A percentile compares a stretch with the other conserved stretches of the same genome.
phyloP scores from a whole-genome alignment of 140 eudicot species.

The Cichorium intybus region DNA sequence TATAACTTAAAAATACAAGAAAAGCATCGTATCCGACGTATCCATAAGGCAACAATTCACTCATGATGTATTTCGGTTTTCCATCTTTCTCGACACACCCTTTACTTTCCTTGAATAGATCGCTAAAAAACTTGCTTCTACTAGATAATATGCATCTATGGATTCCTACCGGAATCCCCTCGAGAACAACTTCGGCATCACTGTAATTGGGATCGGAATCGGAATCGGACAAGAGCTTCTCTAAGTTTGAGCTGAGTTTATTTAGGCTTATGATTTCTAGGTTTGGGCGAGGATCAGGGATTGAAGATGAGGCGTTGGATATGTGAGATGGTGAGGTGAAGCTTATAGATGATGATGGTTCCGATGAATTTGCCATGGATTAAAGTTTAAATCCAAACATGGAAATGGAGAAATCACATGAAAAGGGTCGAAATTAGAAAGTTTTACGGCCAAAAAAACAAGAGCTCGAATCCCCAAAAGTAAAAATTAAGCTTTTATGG shows the following conservation, averaged over 20 bases:
- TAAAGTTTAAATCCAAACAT: background rate
- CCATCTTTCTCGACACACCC: slow-evolving; percentile 39
- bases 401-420: background rate
- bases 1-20: slow-evolving; percentile 49
- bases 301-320: slow-evolving; percentile 29
- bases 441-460: slow-evolving; percentile 11
- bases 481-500: too few relatives aligned
- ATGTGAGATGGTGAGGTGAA: slow-evolving; percentile 38
- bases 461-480: too few relatives aligned
- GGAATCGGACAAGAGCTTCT: slow-evolving; percentile 28
- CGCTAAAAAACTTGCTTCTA: slow-evolving; percentile 56
- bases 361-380: slow-evolving; percentile 39
- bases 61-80: slow-evolving; percentile 37
- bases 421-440: slow-evolving; percentile 4
- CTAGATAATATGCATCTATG: slow-evolving; percentile 72
- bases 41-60: slow-evolving; percentile 48
- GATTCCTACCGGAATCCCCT: slow-evolving; percentile 47
- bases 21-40: slow-evolving; percentile 65
- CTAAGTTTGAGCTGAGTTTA: slow-evolving; percentile 31
- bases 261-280: slow-evolving; percentile 37
- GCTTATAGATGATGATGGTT: slow-evolving; percentile 42
- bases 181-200: slow-evolving; percentile 62
- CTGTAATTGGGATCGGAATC: slow-evolving; percentile 34
- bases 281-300: slow-evolving; percentile 23
- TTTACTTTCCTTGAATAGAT: slow-evolving; percentile 35